These are phyloP conservation scores for Pascua sp. DNA, from an alignment of 1,284 basidiomycete species.

Conservation along the genomic window DNA sequence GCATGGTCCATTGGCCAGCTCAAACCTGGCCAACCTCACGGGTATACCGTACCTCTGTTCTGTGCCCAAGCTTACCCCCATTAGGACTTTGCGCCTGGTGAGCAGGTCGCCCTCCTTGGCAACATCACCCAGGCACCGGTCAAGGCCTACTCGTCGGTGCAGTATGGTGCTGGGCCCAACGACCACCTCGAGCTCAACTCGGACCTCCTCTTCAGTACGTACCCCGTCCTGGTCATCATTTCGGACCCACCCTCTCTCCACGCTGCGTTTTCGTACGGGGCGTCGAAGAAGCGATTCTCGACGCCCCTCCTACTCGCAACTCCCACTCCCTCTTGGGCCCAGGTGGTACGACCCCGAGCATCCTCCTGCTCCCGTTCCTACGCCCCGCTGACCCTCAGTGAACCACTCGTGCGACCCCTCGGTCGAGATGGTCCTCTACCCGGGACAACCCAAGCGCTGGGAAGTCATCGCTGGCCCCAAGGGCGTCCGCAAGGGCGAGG, in stretches of 20 bases:
- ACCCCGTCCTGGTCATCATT: background rate
- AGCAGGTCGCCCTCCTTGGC: slow-evolving; percentile 31
- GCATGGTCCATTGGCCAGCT: no score
- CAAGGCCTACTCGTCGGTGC: slow-evolving; percentile 50
- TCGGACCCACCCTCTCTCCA: background rate
- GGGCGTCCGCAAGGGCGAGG: slow-evolving; percentile 51
- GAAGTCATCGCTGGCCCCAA: slow-evolving; percentile 48
- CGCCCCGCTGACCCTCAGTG: slow-evolving; percentile 39
- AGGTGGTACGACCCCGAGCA: background rate
- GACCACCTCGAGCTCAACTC: slow-evolving; percentile 63
- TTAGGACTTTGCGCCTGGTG: slow-evolving; percentile 41
- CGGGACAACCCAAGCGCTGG: slow-evolving; percentile 51
- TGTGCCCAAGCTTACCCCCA: background rate
- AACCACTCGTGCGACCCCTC: slow-evolving; percentile 68
- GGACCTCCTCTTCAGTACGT: slow-evolving; percentile 58
- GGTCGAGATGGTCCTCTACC: slow-evolving; percentile 57
- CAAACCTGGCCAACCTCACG: background rate
- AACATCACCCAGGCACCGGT: slow-evolving; percentile 39
- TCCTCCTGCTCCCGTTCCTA: background rate
- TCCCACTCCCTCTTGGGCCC: background rate
- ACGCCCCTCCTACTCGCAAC: no score
- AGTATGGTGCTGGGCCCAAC: slow-evolving; percentile 50
- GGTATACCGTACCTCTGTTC: background rate
- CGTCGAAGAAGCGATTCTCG: no score
- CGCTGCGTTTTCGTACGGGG: background rate